Conservation (phyloP, 768 basidiomycete genomes). For the Mycena maculata region DNA sequence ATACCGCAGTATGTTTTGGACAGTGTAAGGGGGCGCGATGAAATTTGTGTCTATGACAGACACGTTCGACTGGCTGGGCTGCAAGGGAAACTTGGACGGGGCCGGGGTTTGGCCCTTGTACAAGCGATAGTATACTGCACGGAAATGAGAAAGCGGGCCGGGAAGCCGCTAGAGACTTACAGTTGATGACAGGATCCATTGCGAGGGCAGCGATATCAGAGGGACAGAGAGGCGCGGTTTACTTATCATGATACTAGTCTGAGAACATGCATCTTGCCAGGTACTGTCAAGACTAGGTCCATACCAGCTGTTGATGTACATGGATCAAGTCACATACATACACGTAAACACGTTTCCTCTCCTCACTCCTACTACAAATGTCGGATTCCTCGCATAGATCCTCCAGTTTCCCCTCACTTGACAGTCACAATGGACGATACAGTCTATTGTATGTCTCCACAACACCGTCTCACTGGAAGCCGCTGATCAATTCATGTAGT, state of each 20-base stretch:
- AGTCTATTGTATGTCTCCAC: constrained; percentile 14
- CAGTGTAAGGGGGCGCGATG: constrained; percentile 19
- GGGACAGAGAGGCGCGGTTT: constrained; percentile 6
- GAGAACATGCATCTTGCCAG: constrained; percentile 15
- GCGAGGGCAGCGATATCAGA: constrained; percentile 11
- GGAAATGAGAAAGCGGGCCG: constrained; percentile 3
- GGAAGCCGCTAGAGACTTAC: constrained; percentile 2
- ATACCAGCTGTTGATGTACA: constrained; percentile 6
- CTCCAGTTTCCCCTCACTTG: constrained; percentile 13
- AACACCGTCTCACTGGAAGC: constrained; percentile 13
- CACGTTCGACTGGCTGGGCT: constrained; percentile 8
- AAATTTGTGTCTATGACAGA: constrained; percentile 15
- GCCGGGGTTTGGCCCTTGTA: constrained; percentile 10
- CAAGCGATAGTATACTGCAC: constrained; percentile 20
- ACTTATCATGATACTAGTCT: constrained; percentile 15
- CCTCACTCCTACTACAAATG: background rate
- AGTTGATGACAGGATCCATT: constrained; percentile 18
- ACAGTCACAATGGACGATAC: constrained; percentile 19
- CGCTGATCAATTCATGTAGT: constrained; percentile 20
- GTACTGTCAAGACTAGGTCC: background rate
- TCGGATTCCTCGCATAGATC: constrained; percentile 12
- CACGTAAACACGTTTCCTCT: constrained; percentile 11
- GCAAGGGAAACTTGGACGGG: constrained; percentile 17
- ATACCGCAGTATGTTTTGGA: constrained; percentile 13
- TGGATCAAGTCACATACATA: constrained; percentile 8